Base-by-base conservation (phyloP, 164 flowering plant genomes). In the Tetracentron sinense region DNA sequence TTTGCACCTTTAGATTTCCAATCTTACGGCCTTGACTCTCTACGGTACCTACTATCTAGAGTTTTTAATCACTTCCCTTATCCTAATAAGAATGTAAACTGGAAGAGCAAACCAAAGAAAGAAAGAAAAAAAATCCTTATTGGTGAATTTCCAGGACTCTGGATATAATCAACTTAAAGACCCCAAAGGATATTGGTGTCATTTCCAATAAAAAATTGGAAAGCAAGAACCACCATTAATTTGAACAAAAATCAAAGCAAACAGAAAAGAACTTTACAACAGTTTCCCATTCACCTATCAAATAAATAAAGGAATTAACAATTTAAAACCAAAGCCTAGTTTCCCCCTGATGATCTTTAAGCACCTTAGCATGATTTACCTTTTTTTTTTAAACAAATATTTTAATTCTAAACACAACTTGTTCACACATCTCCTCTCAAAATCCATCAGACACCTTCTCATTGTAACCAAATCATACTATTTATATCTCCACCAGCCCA, bases 211-310 rank as follows among this genome's bases (percentile, higher is more conserved):
- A 69, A 72, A 50, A 33, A 62, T 54, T 61, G 33, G 42, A 64
- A 77, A 72, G 71, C 64, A 59, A 69, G 44, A n/a, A n/a, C 56
- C 69, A 73, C 63, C 75, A 68, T 68, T 55, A 54, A 61, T 28
- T 63, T 69, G 63, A 69, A 60, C 21, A 51, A 64, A 72, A 57
- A 38, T 60, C 46, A 80, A 77, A 76, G 80, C 71, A 61, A 73
- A 75, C 74, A 59, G 22, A 73, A 72, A 70, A 77, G 81, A 59
- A 70, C 73, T 75, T 74, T 74, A 69, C 66, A 66, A 67, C 62
- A 68, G 27, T 70, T 65, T 54, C 61, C 61, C 62, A 61, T 67
- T 48, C 60, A 29, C 35, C 50, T 27, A 42, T 16, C 47, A 55
- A 50, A 64, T 59, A 62, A 60, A 54, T 49, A 55, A 61, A 30